Evolutionary conservation across 2,329 filamentous ascomycete species (phyloP).

Genomic region (Arthroderma sp.): DNA sequence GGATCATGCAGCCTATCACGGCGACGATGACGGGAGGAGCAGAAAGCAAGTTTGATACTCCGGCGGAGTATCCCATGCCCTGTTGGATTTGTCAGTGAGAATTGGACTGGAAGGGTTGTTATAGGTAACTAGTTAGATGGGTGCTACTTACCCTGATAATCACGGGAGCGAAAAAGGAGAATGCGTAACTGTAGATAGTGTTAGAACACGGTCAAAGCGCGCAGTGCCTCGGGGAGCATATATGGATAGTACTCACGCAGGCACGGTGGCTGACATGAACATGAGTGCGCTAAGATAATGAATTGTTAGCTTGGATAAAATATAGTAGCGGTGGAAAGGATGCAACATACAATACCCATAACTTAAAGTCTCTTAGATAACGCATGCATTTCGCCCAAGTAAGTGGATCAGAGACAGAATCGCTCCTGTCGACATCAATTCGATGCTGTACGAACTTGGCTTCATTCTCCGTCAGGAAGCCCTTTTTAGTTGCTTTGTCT

Average conservation of each 20-base stretch:
- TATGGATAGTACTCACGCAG: no score
- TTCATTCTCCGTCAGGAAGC: slow-evolving; percentile 27
- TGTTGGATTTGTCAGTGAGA: slow-evolving; percentile 3
- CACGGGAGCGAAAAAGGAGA: slow-evolving; percentile 2
- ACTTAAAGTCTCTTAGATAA: slow-evolving; percentile 3
- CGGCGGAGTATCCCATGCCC: slow-evolving; percentile 49
- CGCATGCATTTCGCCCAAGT: slow-evolving; percentile 26
- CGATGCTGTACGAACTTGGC: slow-evolving; percentile 36
- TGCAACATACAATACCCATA: slow-evolving; percentile 8
- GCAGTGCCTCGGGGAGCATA: no score
- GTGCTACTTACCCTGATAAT: not conserved
- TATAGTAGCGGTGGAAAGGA: not conserved
- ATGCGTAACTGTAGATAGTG: slow-evolving; percentile 3
- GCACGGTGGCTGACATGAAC: slow-evolving; percentile 1
- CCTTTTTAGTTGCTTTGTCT: slow-evolving; percentile 17
- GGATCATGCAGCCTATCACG: slow-evolving; percentile 44
- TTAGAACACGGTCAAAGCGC: not conserved
- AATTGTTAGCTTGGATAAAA: not conserved
- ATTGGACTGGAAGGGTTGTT: not conserved
- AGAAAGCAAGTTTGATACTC: slow-evolving; percentile 51
- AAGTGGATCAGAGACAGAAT: slow-evolving; percentile 37
- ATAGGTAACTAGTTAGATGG: not conserved
- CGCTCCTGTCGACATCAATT: slow-evolving; percentile 40
- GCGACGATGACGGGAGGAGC: slow-evolving; percentile 53
- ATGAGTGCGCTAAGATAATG: slow-evolving; percentile 4